phyloP scores from a whole-genome alignment of 1,139 yeast genomes.

The Pneumocystis murina region DNA sequence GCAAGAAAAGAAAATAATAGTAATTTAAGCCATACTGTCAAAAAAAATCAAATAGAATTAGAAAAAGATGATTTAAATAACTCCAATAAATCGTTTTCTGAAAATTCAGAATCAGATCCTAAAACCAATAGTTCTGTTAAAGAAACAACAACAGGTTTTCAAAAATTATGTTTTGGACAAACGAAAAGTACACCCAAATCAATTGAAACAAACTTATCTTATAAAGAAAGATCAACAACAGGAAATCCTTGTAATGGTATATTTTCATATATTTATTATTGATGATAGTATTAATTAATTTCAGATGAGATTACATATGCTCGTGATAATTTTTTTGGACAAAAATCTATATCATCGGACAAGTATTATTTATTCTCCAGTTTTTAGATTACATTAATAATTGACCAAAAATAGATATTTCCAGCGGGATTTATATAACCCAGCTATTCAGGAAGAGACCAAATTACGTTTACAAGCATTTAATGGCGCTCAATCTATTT shows the following conservation, averaged over 20 bases:
- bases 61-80: conserved; percentile 7
- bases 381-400: neutral
- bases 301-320: conserved; percentile 24
- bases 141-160: conserved; percentile 35
- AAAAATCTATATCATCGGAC: conserved; percentile 91
- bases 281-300: neutral
- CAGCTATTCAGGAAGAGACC: conserved; percentile 66
- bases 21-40: neutral
- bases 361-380: conserved; percentile 3
- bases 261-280: neutral
- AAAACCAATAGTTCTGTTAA: neutral
- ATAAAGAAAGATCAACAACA: conserved; percentile 4
- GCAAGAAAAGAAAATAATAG: neutral
- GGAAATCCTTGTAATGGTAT: neutral
- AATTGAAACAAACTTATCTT: conserved; percentile 14
- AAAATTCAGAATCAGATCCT: neutral
- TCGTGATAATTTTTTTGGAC: conserved; percentile 60
- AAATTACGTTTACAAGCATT: conserved; percentile 59
- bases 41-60: conserved; percentile 14
- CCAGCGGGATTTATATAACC: conserved; percentile 77
- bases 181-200: conserved; percentile 30
- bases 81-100: neutral
- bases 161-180: conserved; percentile 78
- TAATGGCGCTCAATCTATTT: conserved; percentile 76
- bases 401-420: conserved; percentile 26